phyloP scores from a whole-genome alignment of 2,329 filamentous ascomycete species.

The Phialophora chinensis region DNA sequence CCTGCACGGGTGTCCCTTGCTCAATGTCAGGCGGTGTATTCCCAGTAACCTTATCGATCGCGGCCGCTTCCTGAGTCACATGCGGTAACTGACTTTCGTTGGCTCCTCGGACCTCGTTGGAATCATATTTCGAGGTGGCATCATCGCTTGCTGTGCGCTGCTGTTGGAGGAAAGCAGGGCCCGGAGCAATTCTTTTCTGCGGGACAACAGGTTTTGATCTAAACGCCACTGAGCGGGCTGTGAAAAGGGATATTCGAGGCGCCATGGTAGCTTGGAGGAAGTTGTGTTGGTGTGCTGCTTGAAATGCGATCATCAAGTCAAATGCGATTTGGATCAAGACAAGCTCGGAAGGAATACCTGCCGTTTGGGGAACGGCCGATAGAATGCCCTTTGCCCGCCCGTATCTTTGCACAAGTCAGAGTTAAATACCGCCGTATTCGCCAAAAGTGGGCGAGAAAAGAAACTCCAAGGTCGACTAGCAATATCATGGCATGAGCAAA shows the following conservation, averaged over 20 bases:
- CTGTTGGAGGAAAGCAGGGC: conserved; percentile 38
- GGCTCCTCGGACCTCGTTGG: conserved; percentile 47
- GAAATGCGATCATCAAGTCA: neutral
- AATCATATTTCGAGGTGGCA: conserved; percentile 40
- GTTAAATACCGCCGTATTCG: neutral
- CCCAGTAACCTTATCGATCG: conserved; percentile 64
- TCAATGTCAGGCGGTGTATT: conserved; percentile 65
- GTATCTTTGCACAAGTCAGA: neutral
- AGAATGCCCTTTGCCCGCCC: neutral
- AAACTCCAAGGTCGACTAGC: too few species aligned
- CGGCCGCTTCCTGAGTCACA: conserved; percentile 70
- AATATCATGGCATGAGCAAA: too few species aligned
- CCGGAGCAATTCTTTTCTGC: conserved; percentile 36
- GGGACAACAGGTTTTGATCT: conserved; percentile 38
- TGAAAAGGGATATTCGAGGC: conserved; percentile 59
- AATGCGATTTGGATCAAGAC: neutral
- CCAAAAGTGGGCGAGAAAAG: too few species aligned
- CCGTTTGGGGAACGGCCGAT: neutral
- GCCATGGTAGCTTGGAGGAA: conserved; percentile 54
- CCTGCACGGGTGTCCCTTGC: conserved; percentile 70
- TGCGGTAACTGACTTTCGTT: conserved; percentile 62
- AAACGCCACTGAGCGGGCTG: conserved; percentile 41
- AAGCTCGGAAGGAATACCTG: conserved; percentile 1
- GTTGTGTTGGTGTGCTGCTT: neutral
- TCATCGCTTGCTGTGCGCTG: conserved; percentile 39